phyloP scores from a whole-genome alignment of 495 filamentous ascomycete species.

The Penicillium flavigenum region DNA sequence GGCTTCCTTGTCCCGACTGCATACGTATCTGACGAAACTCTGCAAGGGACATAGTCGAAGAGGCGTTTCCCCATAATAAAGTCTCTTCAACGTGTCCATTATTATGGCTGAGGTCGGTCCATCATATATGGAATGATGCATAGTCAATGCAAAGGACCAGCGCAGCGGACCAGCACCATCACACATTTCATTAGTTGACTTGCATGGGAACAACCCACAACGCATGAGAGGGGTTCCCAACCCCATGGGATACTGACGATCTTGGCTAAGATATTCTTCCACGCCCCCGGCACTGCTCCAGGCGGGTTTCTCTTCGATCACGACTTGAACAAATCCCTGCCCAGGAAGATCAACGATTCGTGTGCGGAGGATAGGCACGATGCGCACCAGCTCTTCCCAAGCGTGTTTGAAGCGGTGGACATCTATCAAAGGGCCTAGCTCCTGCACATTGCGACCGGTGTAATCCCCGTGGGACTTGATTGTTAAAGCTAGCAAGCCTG shows the following conservation, averaged over 20 bases:
- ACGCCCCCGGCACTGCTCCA: not conserved
- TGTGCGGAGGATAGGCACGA: not conserved
- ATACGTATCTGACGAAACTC: not conserved
- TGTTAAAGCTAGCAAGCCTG: not conserved
- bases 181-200: not conserved
- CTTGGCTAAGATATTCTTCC: not conserved
- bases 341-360: not conserved
- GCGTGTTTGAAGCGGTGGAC: not conserved
- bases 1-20: no score
- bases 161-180: no score
- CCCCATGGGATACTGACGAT: not conserved
- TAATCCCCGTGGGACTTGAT: not conserved
- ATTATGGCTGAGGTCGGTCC: not conserved
- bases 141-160: not conserved
- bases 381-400: not conserved
- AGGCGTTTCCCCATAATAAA: not conserved
- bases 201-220: not conserved
- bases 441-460: not conserved
- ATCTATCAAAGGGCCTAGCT: not conserved
- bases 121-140: not conserved
- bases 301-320: not conserved
- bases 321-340: not conserved
- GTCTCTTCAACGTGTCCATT: not conserved
- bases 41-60: not conserved
- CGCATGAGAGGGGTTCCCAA: not conserved